These are phyloP conservation scores for Zygotorulaspora chibaensis DNA, from an alignment of 805 yeast genomes.

Conservation along the genomic window DNA sequence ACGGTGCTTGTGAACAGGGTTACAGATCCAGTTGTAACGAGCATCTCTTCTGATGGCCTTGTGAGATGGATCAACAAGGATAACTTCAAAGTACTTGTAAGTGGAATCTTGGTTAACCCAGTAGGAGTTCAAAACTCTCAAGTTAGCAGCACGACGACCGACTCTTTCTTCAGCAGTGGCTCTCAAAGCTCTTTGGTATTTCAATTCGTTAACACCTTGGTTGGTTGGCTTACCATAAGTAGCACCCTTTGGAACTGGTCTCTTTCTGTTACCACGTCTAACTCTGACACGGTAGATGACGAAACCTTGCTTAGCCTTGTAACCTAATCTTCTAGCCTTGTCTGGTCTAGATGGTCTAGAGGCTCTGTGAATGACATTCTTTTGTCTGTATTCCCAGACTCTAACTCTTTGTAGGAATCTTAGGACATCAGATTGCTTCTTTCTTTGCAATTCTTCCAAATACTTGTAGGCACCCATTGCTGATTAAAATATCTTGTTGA, in stretches of 20 bases:
- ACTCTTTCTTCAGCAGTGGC: slow-evolving; percentile 99
- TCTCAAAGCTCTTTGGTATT: slow-evolving; percentile 97
- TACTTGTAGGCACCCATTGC: slow-evolving; percentile 99
- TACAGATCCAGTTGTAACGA: slow-evolving; percentile 98
- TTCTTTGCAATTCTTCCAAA: slow-evolving; percentile 98
- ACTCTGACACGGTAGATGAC: slow-evolving; percentile 98
- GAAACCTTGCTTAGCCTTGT: slow-evolving; percentile 99
- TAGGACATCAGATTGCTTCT: slow-evolving; percentile 99
- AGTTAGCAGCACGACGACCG: slow-evolving; percentile 97
- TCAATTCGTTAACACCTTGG: slow-evolving; percentile 99
- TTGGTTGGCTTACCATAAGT: slow-evolving; percentile 99
- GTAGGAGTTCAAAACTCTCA: slow-evolving; percentile 99
- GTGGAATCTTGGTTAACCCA: slow-evolving; percentile 99
- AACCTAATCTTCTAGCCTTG: slow-evolving; percentile 99
- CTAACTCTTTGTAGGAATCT: slow-evolving; percentile 99
- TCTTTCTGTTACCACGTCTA: slow-evolving; percentile 99
- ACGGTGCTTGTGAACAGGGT: slow-evolving; percentile 99
- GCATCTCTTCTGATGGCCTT: slow-evolving; percentile 98
- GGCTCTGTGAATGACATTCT: slow-evolving; percentile 98
- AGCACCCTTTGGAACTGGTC: slow-evolving; percentile 99
- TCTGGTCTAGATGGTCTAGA: slow-evolving; percentile 99
- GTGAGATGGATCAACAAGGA: slow-evolving; percentile 96
- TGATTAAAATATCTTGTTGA: slow-evolving; percentile 8
- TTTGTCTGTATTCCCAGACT: slow-evolving; percentile 99
- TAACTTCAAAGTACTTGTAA: slow-evolving; percentile 98